Conservation (phyloP, 768 basidiomycete genomes). For the Lenzites betulinus region DNA sequence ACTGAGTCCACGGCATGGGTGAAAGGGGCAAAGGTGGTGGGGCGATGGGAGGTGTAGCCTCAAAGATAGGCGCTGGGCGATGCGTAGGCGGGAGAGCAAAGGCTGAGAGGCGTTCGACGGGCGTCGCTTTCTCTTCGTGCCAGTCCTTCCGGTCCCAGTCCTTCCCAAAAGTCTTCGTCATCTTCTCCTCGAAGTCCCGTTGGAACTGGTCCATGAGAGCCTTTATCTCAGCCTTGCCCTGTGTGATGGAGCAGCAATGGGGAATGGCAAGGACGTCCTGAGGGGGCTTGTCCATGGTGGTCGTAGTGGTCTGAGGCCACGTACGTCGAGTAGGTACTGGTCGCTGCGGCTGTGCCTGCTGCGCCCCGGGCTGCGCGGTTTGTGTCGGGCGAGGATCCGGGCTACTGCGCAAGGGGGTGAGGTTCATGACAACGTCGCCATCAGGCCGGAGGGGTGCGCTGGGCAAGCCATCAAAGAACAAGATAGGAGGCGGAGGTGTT, state of each 20-base stretch:
- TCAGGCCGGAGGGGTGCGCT: background rate
- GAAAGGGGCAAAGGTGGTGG: constrained; percentile 6
- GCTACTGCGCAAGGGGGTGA: background rate
- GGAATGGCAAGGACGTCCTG: background rate
- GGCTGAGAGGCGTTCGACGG: constrained; percentile 2
- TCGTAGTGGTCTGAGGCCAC: background rate
- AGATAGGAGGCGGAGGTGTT: constrained; percentile 23
- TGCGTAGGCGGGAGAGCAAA: constrained; percentile 9
- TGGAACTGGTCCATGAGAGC: constrained; percentile 21
- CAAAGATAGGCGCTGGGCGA: background rate
- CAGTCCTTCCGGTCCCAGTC: constrained; percentile 15
- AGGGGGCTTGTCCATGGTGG: background rate
- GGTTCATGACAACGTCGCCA: constrained; percentile 5
- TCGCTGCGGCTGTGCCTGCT: constrained; percentile 7
- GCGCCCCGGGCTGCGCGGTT: background rate
- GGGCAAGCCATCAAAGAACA: background rate
- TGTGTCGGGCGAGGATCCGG: background rate
- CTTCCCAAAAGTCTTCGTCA: constrained; percentile 24
- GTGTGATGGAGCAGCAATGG: constrained; percentile 20
- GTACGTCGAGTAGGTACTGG: background rate
- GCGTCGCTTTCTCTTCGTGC: background rate
- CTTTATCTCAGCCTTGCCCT: constrained; percentile 24
- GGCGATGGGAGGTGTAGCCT: background rate
- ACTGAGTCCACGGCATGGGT: constrained; percentile 1
- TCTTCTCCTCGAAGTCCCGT: constrained; percentile 21